Evolutionary conservation across 2,329 filamentous ascomycete species (phyloP).

Genomic region (Tolypocladium ovalisporum): DNA sequence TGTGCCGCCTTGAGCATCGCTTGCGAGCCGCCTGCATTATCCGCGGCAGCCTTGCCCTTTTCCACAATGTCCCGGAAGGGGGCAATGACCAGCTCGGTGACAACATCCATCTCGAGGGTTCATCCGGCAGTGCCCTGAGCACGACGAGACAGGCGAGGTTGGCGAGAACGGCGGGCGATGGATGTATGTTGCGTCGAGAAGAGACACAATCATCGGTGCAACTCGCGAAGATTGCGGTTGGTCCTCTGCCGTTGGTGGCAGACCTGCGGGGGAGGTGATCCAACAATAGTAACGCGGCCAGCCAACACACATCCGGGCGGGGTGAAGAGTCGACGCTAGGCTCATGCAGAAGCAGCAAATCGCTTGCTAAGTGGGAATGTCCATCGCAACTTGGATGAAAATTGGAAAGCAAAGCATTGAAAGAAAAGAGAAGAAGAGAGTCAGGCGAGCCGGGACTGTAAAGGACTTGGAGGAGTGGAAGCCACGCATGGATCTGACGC

Average conservation of each 20-base stretch:
- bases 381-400: neutral
- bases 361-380: neutral
- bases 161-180: neutral
- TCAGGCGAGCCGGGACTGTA: neutral
- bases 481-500: neutral
- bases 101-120: constrained; percentile 23
- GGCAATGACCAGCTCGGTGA: constrained; percentile 32
- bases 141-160: neutral
- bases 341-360: neutral
- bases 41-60: constrained; percentile 34
- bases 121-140: neutral
- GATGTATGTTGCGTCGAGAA: neutral
- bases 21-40: constrained; percentile 33
- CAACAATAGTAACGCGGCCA: neutral
- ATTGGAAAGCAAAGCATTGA: neutral
- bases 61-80: constrained; percentile 43
- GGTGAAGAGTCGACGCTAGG: neutral
- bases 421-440: neutral
- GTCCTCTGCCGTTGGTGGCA: neutral
- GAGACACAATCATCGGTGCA: neutral
- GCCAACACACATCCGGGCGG: neutral
- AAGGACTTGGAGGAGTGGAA: neutral
- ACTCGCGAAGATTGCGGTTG: neutral
- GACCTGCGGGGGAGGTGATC: neutral
- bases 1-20: constrained; percentile 39